These are phyloP conservation scores for Maudiozyma bulderi DNA, from an alignment of 805 yeast genomes.

Conservation along the genomic window DNA sequence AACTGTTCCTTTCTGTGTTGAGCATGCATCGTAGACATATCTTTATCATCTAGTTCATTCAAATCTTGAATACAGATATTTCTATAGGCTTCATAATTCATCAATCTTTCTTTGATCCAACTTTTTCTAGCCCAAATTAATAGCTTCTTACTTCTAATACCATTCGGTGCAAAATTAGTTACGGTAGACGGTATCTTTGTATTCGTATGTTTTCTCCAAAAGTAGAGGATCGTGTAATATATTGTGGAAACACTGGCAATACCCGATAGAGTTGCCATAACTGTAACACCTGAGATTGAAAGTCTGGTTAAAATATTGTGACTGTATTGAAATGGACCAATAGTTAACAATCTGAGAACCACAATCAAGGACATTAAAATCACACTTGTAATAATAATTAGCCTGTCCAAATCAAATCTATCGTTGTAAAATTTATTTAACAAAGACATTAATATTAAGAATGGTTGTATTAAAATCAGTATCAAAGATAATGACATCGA, in stretches of 20 bases:
- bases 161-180: constrained; percentile 1
- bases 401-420: constrained; percentile 13
- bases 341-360: constrained; percentile 8
- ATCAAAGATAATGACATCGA: constrained; percentile 15
- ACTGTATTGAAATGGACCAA: constrained; percentile 26
- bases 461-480: constrained; percentile 25
- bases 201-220: constrained; percentile 8
- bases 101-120: constrained; percentile 11
- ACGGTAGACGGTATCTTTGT: neutral
- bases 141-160: constrained; percentile 10
- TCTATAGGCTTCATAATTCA: constrained; percentile 14
- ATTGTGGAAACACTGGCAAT: constrained; percentile 27
- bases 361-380: constrained; percentile 9
- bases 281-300: constrained; percentile 26
- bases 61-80: constrained; percentile 12
- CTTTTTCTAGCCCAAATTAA: constrained; percentile 20
- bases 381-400: constrained; percentile 15
- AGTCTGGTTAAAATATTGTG: constrained; percentile 24
- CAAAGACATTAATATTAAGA: constrained; percentile 19
- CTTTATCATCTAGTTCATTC: constrained; percentile 10
- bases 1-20: constrained; percentile 1
- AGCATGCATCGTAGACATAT: neutral
- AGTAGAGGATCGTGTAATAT: constrained; percentile 17
- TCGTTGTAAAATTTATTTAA: constrained; percentile 26
- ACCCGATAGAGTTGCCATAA: constrained; percentile 27